phyloP scores from a whole-genome alignment of 2,329 filamentous ascomycete species.

The Aureobasidium vineae region DNA sequence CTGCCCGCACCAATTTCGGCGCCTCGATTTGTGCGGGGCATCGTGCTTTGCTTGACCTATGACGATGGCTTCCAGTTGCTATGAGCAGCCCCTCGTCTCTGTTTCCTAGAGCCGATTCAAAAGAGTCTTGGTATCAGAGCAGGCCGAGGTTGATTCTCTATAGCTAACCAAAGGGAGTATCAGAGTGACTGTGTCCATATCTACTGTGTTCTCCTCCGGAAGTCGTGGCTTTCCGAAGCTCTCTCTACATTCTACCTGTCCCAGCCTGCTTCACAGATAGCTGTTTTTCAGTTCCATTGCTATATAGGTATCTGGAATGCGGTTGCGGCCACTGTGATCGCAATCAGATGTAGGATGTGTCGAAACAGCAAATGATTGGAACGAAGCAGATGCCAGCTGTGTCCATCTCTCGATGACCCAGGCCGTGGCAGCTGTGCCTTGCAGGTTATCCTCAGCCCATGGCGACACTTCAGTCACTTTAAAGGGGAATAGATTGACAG shows the following conservation, averaged over 20 bases:
- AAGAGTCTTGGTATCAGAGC: too few species aligned
- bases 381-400: neutral
- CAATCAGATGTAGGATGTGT: neutral
- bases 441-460: neutral
- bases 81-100: neutral
- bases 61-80: constrained; percentile 1
- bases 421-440: neutral
- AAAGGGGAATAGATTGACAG: constrained; percentile 23
- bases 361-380: too few species aligned
- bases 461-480: neutral
- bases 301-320: neutral
- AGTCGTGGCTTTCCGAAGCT: neutral
- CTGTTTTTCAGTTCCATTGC: neutral
- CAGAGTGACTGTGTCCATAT: neutral
- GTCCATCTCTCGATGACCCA: neutral
- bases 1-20: constrained; percentile 21
- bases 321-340: neutral
- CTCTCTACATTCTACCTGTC: too few species aligned
- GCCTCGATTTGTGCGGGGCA: constrained; percentile 25
- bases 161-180: neutral
- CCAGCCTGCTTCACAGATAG: neutral
- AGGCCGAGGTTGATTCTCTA: neutral
- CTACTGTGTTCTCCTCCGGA: neutral
- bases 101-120: neutral
- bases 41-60: constrained; percentile 10